Percentiles rank a stretch among this genome's conserved stretches.
These are phyloP conservation scores for Aspergillus tamarii DNA, from an alignment of 2,329 filamentous ascomycete genomes.

Conservation along the genomic window DNA sequence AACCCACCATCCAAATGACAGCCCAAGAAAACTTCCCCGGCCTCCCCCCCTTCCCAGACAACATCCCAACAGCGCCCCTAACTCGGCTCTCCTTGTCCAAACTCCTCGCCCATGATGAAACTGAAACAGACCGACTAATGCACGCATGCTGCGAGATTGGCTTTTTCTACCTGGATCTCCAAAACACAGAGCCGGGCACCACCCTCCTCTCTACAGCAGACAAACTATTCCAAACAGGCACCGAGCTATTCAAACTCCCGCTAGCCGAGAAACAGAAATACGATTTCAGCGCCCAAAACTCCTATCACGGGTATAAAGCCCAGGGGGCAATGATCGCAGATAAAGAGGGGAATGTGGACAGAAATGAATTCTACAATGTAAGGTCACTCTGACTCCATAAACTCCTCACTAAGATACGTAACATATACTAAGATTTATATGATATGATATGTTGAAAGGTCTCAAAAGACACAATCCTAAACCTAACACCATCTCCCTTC, in stretches of 20 bases:
- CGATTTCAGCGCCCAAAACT: slow-evolving; percentile 54
- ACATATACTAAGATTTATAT: no score
- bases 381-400: slow-evolving; percentile 13
- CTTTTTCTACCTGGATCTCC: slow-evolving; percentile 61
- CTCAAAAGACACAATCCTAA: slow-evolving; percentile 57
- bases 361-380: slow-evolving; percentile 61
- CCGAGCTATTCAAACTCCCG: slow-evolving; percentile 52
- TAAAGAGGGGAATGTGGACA: slow-evolving; percentile 51
- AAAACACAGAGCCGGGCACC: slow-evolving; percentile 39
- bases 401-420: background rate
- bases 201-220: slow-evolving; percentile 49
- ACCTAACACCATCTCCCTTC: slow-evolving; percentile 37
- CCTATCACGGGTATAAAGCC: slow-evolving; percentile 59
- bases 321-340: slow-evolving; percentile 54
- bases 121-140: slow-evolving; percentile 42
- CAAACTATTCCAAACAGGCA: slow-evolving; percentile 50
- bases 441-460: slow-evolving; percentile 32
- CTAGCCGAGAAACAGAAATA: slow-evolving; percentile 58
- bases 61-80: slow-evolving; percentile 49
- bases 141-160: slow-evolving; percentile 53
- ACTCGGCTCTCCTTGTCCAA: slow-evolving; percentile 45
- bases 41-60: slow-evolving; percentile 46
- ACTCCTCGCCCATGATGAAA: slow-evolving; percentile 39
- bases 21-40: slow-evolving; percentile 25
- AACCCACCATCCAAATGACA: background rate